Evolutionary conservation across 306 rosid species (phyloP).

Genomic region (Delonix regia): DNA sequence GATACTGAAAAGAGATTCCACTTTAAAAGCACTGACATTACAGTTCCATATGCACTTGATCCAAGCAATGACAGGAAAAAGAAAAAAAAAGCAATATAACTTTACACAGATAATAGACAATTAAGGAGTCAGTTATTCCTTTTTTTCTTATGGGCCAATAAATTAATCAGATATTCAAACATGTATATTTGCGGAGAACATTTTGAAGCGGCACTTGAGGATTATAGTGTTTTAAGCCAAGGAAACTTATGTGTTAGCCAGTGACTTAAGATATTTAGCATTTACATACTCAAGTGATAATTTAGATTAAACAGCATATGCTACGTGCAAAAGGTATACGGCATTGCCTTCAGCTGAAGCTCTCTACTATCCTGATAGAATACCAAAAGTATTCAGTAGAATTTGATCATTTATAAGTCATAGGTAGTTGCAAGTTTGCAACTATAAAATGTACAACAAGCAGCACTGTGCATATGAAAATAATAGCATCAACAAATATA

Average conservation of each 20-base stretch:
- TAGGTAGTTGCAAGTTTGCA: neutral
- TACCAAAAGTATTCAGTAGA: constrained; percentile 50
- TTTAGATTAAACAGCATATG: neutral
- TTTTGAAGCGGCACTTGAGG: constrained; percentile 49
- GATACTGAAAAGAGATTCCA: neutral
- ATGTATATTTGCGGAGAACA: neutral
- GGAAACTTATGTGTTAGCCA: neutral
- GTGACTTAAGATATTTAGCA: neutral
- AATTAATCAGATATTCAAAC: neutral
- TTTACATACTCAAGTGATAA: neutral
- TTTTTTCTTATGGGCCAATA: neutral
- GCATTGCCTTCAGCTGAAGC: constrained; percentile 44
- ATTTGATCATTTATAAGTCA: constrained; percentile 40
- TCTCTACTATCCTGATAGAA: constrained; percentile 43
- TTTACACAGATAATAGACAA: neutral
- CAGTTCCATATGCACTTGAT: neutral
- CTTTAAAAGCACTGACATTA: constrained; percentile 1
- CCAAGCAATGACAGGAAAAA: neutral
- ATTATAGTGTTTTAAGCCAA: constrained; percentile 35
- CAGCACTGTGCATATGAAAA: neutral
- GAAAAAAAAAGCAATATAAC: neutral
- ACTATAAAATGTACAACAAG: neutral
- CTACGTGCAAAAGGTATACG: too few species aligned
- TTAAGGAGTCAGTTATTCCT: neutral
- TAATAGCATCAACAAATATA: neutral